Evolutionary conservation across 306 rosid species (phyloP), one percentile per base, ranked within the genome.

Genomic region (Casuarina glauca): DNA sequence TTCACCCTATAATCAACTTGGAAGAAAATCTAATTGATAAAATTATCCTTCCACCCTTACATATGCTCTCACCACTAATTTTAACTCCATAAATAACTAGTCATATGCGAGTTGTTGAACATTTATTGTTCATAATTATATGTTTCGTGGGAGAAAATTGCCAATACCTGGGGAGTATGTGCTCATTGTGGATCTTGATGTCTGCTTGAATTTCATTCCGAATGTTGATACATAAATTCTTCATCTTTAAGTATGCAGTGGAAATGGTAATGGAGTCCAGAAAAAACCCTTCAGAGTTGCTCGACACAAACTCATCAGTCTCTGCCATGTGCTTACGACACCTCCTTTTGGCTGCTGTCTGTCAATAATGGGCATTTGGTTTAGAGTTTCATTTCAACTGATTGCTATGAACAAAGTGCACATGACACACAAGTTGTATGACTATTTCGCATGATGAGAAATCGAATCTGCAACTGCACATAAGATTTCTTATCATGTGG

Each of bases 281-380:
- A 69, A 76, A 78, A 76, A 89, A 85, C 76, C 91, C 86, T 82
- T 95, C 99, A 57, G 91, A 69, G 86, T 85, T 85, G 85, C 82
- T 87, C 68, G 96, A 89, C 84, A 93, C 85, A 89, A 93, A 95
- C 87, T 95, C 99, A 74, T 95, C 99, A 5, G 99, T 95, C 89
- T 95, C 97, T 44, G 90, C 81, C 93, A 91, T 91, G 87, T 93
- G 93, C 74, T 89, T 91, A 82, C 96, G 82, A 77, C 97, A 93
- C 77, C 96, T 89, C 79, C 85, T 89, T 85, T 87, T 91, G 7
- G 97, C 97, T 16, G 97, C 97, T 44, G 89, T 87, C 99, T 95
- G 89, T 74, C 74, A 63, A 74, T 48, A 64, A 26, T 57, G 52
- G 44, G 38, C 78, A 75, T 72, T 49, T 75, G 76, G 72, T 61